Base-by-base conservation (phyloP, 148 eudicot genomes). In the Pharnaceum exiguum region DNA sequence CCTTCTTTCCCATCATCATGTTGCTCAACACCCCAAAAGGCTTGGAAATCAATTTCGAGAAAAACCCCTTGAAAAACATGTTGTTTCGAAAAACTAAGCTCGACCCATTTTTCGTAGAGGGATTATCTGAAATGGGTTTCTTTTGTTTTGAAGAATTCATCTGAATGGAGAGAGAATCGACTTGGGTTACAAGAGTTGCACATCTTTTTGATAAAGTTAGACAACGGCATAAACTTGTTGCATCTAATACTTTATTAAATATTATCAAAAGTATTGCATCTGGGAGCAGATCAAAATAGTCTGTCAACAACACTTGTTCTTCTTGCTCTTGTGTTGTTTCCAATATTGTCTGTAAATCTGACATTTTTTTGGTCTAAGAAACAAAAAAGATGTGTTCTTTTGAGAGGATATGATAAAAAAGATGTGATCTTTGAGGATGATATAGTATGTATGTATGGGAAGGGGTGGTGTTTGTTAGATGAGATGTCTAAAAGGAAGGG, bases 201-300 rank as follows among this genome's bases (percentile, higher is more conserved):
- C 79, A 84, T 0, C 90, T 70, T 36, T 75, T 78, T 37, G 80
- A 84, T 27, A 81, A 76, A 1, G 60, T 30, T 7, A 59, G 30
- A 63, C 80, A 79, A 4, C 73, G 62, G 46, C 72, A 66, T 5
- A 84, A 45, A 7, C 84, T 69, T 56, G 69, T 60, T 1, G 79
- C 87, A 16, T 84, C 87, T 12, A 40, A 52, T 10, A 84, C 2
- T n/a, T 66, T 71, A 69, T 84, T 71, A 58, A 84, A 67, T 45
- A 84, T 74, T 8, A 72, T 5, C 2, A 46, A 53, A 19, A 84
- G 46, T 24, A 81, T 51, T 7, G 78, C 69, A 39, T 84, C 84
- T 1, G 90, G 87, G 13, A 84, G 46, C 21, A 74, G 72, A 62
- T 84, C 90, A 44, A 84, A 84, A 30, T 65, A 74, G 36, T 78